These are phyloP conservation scores for Symbiodinium pilosum DNA, from an alignment of 73 alveolate species.

Conservation along the genomic window DNA sequence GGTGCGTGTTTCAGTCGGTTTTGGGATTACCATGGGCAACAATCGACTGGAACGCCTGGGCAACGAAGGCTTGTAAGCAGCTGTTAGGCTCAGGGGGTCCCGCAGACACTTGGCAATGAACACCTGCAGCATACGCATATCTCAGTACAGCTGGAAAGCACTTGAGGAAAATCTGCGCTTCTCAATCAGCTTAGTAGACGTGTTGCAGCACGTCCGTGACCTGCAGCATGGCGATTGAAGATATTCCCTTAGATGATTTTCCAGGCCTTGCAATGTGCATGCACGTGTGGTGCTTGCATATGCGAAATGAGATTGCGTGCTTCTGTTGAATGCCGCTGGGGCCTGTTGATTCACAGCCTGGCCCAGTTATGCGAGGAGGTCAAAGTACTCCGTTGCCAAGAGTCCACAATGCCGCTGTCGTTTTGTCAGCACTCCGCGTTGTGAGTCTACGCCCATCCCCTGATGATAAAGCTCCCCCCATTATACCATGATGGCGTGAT, in stretches of 20 bases:
- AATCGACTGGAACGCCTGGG: no score
- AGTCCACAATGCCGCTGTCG: not conserved
- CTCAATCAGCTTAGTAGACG: no score
- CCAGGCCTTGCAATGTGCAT: not conserved
- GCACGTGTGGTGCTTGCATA: not conserved
- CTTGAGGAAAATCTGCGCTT: no score
- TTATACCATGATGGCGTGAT: not conserved
- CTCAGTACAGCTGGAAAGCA: no score
- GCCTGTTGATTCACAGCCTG: not conserved
- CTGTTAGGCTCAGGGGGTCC: no score
- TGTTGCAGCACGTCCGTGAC: no score
- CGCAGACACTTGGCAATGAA: no score
- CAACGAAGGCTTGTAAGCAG: no score
- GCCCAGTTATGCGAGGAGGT: not conserved
- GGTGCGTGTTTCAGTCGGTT: no score
- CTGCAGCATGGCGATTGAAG: constrained; percentile 3
- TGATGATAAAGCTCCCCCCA: not conserved
- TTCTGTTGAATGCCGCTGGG: not conserved
- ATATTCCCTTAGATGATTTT: not conserved
- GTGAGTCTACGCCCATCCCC: no score
- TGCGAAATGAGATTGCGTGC: not conserved
- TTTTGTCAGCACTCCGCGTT: not conserved
- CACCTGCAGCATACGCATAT: no score
- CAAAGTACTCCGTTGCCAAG: not conserved
- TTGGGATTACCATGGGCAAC: no score